Evolutionary conservation across 129 eudicot genomes (phyloP), one percentile per base, ranked within the genome.

Genomic region (Calendula officinalis): DNA sequence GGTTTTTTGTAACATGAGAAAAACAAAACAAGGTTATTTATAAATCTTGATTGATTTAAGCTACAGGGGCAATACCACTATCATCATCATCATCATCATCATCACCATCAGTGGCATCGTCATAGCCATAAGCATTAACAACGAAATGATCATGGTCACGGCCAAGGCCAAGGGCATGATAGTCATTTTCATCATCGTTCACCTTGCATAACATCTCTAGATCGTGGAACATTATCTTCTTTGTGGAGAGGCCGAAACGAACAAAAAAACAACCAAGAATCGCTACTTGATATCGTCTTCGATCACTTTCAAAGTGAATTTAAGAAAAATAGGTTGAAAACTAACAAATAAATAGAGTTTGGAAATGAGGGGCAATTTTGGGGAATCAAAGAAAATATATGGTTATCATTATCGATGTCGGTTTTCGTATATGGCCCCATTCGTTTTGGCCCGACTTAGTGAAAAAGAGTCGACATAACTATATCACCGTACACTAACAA

Each of bases 41-140:
- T 22, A 22, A 22, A 22, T 22, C 30, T 22, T 46, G 67, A 53
- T 46, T 36, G 8, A 12, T 17, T 73, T 43, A 73, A 37, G 78
- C 78, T 0, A 72, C 78, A 4, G 78, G 78, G 38, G 78, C 78
- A 30, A 73, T 73, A 55, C 78, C 72, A 48, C 67, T 73, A 56
- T 73, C 53, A 4, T 73, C 78, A 0, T 73, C 78, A 15, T 73
- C 77, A 12, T 53, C 77, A 7, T 71, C 77, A 5, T 66, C 78
- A 38, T 73, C 78, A 16, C 63, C 39, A 51, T 41, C 36, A 11
- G 62, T 52, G 76, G 7, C 45, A 56, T 37, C 66, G 11, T 13
- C 45, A 11, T 9, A 37, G 13, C 16, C 48, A 45, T 27, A 55
- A 27, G 42, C 33, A 27, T 32, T 36, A 13, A 60, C 17, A 56